These are phyloP conservation scores for Solanum stenotomum DNA, from an alignment of 257 asterid genomes.

Conservation along the genomic window DNA sequence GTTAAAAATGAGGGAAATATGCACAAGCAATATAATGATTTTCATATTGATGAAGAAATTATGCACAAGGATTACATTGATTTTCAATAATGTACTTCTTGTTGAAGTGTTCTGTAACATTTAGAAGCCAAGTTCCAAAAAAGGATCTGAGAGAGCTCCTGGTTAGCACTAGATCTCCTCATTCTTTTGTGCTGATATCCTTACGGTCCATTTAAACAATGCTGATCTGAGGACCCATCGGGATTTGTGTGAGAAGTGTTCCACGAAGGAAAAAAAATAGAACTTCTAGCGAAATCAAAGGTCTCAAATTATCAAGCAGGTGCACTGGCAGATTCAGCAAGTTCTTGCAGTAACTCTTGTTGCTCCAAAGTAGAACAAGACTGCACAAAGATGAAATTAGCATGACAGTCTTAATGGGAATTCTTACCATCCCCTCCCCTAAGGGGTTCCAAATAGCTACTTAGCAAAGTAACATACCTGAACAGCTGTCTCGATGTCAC, in stretches of 20 bases:
- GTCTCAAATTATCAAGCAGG: conserved; percentile 8
- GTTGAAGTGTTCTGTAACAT: not conserved
- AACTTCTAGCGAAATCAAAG: not conserved
- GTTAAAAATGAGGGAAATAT: not conserved
- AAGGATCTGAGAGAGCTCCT: not conserved
- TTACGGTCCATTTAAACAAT: not conserved
- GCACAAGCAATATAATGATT: not conserved
- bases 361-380: conserved; percentile 83
- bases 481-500: conserved; percentile 87
- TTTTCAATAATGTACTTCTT: not conserved
- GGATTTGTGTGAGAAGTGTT: not conserved
- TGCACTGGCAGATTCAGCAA: conserved; percentile 58
- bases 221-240: not conserved
- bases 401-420: not conserved
- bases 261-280: not conserved
- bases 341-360: conserved; percentile 85
- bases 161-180: not conserved
- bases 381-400: conserved; percentile 35
- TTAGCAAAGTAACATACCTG: conserved; percentile 43
- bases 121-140: not conserved
- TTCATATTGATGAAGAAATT: not conserved
- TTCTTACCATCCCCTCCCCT: too few species aligned
- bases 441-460: not conserved
- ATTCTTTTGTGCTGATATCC: not conserved
- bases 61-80: not conserved